Conservation (phyloP, 2,329 filamentous ascomycete genomes). For the Cytospora schulzeri region DNA sequence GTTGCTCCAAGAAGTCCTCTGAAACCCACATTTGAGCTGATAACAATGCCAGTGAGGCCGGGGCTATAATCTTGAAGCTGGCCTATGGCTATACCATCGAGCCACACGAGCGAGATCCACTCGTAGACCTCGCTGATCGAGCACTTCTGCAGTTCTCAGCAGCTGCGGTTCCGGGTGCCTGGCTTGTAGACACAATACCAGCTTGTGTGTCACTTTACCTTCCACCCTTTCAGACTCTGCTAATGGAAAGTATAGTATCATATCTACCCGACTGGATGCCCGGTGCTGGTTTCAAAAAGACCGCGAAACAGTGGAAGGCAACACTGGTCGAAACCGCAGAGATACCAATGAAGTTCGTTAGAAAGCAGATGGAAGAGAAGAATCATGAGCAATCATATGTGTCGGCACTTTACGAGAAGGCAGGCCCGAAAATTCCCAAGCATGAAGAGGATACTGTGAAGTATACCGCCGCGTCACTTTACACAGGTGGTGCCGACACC, state of each 20-base stretch:
- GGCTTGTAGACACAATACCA: constrained; percentile 40
- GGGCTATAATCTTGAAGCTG: constrained; percentile 29
- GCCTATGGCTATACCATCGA: constrained; percentile 38
- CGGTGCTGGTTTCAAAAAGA: constrained; percentile 36
- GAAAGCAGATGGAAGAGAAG: constrained; percentile 17
- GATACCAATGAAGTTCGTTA: constrained; percentile 38
- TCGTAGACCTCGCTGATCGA: constrained; percentile 36
- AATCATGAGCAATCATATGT: constrained; percentile 8
- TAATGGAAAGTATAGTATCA: constrained; percentile 33
- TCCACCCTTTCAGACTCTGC: background rate
- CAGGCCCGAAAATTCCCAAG: background rate
- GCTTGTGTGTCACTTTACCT: constrained; percentile 5
- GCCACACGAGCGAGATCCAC: constrained; percentile 34
- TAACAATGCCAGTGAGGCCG: constrained; percentile 6
- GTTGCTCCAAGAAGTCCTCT: background rate
- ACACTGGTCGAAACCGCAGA: constrained; percentile 29
- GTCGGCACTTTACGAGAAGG: constrained; percentile 10
- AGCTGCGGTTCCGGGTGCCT: constrained; percentile 36
- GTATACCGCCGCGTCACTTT: constrained; percentile 28
- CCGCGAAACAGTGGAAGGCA: constrained; percentile 33
- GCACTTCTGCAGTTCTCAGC: constrained; percentile 36
- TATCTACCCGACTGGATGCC: constrained; percentile 38
- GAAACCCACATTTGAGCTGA: background rate
- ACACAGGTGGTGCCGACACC: constrained; percentile 37
- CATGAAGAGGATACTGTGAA: constrained; percentile 20